phyloP scores from a whole-genome alignment of 192 early-diverging fungal genomes.

The Spizellomyces punctatus region DNA sequence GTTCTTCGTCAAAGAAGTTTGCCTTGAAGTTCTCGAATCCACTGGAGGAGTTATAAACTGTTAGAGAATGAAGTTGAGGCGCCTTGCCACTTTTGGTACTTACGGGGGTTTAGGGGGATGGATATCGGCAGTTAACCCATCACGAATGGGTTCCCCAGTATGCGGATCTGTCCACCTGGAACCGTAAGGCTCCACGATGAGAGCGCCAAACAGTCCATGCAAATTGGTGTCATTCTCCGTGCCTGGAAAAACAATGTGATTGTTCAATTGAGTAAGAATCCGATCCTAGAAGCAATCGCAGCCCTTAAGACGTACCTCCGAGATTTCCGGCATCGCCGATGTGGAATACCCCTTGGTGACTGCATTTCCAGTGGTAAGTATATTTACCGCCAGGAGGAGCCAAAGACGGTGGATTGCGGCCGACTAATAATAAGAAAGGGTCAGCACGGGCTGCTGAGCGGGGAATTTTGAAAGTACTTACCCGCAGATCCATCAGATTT shows the following conservation, averaged over 20 bases:
- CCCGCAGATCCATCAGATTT: not conserved
- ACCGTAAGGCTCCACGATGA: constrained; percentile 19
- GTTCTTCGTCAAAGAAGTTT: no score
- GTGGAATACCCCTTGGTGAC: constrained; percentile 20
- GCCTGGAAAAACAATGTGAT: no score
- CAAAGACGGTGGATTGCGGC: no score
- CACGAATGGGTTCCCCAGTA: constrained; percentile 10
- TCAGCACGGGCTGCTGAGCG: no score
- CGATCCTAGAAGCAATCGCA: no score
- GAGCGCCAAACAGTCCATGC: constrained; percentile 18
- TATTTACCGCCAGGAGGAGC: not conserved
- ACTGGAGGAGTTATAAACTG: no score
- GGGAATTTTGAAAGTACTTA: no score
- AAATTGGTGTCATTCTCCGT: constrained; percentile 10
- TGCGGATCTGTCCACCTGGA: constrained; percentile 19
- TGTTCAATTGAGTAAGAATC: not conserved
- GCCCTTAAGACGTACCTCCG: no score
- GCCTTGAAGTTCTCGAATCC: no score
- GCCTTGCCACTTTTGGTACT: not conserved
- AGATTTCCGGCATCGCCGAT: constrained; percentile 21
- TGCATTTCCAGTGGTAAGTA: constrained; percentile 18
- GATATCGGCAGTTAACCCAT: constrained; percentile 19
- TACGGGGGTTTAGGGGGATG: constrained; percentile 9
- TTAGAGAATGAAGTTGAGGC: no score
- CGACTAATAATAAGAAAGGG: no score